Percentiles rank a stretch among this genome's conserved stretches.
Evolutionary conservation across 2,329 filamentous ascomycete species (phyloP).

Genomic region (Periconia sp.): DNA sequence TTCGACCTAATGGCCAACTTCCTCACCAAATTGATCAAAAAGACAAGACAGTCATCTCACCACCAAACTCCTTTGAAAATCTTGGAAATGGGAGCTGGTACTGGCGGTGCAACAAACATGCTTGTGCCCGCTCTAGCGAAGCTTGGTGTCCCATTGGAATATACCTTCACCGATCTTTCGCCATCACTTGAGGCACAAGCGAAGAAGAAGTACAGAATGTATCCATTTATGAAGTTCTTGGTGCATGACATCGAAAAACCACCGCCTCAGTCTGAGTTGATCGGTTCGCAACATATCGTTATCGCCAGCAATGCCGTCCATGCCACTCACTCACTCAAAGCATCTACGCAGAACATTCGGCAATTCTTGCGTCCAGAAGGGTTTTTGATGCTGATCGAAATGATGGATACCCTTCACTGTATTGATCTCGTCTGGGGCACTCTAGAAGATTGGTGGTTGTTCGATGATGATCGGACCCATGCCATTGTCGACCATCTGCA

Average conservation of each 20-base stretch:
- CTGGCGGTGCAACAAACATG: no score
- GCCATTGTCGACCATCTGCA: conserved; percentile 3
- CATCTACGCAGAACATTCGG: conserved; percentile 8
- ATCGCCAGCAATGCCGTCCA: conserved; percentile 17
- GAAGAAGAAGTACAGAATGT: conserved; percentile 25
- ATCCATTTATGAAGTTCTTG: conserved; percentile 34
- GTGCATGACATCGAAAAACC: conserved; percentile 36
- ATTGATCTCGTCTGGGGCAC: conserved; percentile 21
- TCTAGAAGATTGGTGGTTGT: conserved; percentile 26
- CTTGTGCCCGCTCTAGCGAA: no score
- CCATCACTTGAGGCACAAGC: background rate
- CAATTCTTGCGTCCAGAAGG: conserved; percentile 14
- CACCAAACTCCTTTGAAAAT: no score
- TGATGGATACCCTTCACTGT: conserved; percentile 17
- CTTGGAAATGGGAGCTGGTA: background rate
- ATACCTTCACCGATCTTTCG: background rate
- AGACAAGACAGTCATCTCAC: no score
- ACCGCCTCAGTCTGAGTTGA: conserved; percentile 7
- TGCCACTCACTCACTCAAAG: conserved; percentile 14
- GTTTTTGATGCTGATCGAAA: conserved; percentile 14
- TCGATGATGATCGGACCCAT: conserved; percentile 13
- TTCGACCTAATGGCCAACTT: no score
- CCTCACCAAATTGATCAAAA: no score
- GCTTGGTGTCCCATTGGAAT: no score
- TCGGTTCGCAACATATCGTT: conserved; percentile 8